A percentile compares a stretch with the other conserved stretches of the same genome.
Conservation (phyloP, 306 rosid genomes). For the Begonia fuchsioides region DNA sequence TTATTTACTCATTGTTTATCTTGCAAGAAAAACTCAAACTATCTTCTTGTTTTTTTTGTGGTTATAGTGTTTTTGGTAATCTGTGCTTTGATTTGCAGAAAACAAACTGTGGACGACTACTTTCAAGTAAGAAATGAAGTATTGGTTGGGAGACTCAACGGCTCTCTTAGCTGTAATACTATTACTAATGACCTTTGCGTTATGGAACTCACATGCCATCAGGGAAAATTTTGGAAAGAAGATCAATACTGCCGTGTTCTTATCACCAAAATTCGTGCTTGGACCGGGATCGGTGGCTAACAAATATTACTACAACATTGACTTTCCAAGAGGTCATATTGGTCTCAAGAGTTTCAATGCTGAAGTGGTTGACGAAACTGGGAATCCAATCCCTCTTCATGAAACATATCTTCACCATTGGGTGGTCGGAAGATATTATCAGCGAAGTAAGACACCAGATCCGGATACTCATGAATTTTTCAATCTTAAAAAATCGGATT, state of each 20-base stretch:
- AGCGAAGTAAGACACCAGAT: constrained; percentile 9
- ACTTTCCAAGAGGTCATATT: constrained; percentile 63
- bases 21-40: too few relatives aligned
- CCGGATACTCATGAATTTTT: constrained; percentile 6
- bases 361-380: constrained; percentile 55
- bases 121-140: too few relatives aligned
- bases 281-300: constrained; percentile 51
- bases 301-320: constrained; percentile 18
- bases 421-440: constrained; percentile 16
- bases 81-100: too few relatives aligned
- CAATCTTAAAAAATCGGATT: constrained; percentile 6
- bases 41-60: too few relatives aligned
- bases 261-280: constrained; percentile 46
- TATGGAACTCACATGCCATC: not conserved
- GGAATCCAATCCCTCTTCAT: constrained; percentile 43
- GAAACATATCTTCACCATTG: constrained; percentile 80
- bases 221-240: constrained; percentile 2
- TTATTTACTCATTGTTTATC: too few relatives aligned
- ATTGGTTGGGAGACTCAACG: too few relatives aligned
- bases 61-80: too few relatives aligned
- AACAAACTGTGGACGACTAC: too few relatives aligned
- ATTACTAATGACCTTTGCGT: not conserved
- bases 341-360: constrained; percentile 44
- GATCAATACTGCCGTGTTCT: constrained; percentile 25
- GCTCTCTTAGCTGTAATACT: too few relatives aligned